Conservation (phyloP, 108 stramenopile species). For the Nitzschia sp. region DNA sequence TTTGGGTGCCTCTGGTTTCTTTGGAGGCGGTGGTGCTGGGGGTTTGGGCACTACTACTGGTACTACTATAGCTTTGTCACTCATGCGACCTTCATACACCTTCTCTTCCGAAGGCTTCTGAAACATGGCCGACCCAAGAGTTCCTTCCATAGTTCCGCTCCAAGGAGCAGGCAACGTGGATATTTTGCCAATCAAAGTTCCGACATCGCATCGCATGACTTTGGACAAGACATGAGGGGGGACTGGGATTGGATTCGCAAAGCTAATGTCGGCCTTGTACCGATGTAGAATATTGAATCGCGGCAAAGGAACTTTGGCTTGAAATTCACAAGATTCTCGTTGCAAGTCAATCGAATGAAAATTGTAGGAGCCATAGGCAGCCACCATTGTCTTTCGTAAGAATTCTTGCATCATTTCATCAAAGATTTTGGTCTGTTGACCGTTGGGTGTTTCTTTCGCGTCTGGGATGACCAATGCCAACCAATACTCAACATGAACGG, state of each 20-base stretch:
- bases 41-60: too few relatives aligned
- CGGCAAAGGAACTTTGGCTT: background rate
- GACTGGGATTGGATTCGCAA: background rate
- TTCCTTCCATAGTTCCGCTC: background rate
- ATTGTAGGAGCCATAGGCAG: background rate
- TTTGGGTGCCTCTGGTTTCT: background rate
- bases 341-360: constrained; percentile 7
- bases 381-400: background rate
- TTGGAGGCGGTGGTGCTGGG: background rate
- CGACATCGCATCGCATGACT: background rate
- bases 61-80: too few relatives aligned
- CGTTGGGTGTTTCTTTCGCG: background rate
- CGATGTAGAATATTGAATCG: constrained; percentile 5
- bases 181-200: background rate
- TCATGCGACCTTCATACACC: background rate
- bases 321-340: background rate
- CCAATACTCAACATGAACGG: constrained; percentile 5
- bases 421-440: background rate
- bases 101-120: background rate
- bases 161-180: background rate
- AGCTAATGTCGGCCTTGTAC: background rate
- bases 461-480: background rate
- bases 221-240: background rate
- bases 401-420: constrained; percentile 3
- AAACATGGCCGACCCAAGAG: background rate